phyloP scores from a whole-genome alignment of 139 green algal genomes.

The Closterium sp. region DNA sequence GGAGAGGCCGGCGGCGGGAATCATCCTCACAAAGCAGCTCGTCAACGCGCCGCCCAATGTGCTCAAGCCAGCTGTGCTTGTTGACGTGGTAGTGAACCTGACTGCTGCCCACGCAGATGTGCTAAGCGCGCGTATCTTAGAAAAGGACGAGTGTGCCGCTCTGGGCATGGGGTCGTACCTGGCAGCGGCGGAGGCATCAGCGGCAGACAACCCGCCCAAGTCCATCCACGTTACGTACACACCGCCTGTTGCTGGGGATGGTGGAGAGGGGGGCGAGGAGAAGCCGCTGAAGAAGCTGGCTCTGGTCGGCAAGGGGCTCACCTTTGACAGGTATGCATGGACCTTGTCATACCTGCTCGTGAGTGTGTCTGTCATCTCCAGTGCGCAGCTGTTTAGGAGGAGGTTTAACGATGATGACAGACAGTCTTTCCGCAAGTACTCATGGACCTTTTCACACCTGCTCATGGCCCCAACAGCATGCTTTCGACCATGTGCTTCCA shows the following conservation, averaged over 20 bases:
- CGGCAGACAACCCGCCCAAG: slow-evolving; percentile 73
- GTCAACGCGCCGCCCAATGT: slow-evolving; percentile 94
- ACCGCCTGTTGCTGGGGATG: slow-evolving; percentile 43
- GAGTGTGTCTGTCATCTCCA: too few relatives aligned
- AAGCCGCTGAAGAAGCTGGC: too few relatives aligned
- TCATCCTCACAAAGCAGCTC: slow-evolving; percentile 71
- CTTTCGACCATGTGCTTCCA: too few relatives aligned
- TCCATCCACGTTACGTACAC: slow-evolving; percentile 98
- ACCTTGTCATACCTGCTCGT: too few relatives aligned
- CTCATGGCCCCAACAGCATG: too few relatives aligned
- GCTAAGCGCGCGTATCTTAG: slow-evolving; percentile 73
- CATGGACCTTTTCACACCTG: too few relatives aligned
- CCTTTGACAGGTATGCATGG: too few relatives aligned
- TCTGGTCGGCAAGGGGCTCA: slow-evolving; percentile 88
- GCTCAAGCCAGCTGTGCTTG: slow-evolving; percentile 78
- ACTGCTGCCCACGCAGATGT: slow-evolving; percentile 58
- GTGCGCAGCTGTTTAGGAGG: too few relatives aligned
- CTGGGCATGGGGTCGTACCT: slow-evolving; percentile 94
- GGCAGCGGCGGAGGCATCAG: slow-evolving; percentile 75
- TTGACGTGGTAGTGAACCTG: slow-evolving; percentile 67
- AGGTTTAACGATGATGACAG: too few relatives aligned
- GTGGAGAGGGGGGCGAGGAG: slow-evolving; percentile 48
- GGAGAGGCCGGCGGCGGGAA: slow-evolving; percentile 27
- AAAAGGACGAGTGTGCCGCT: slow-evolving; percentile 79
- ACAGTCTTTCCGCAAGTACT: too few relatives aligned